phyloP scores from a whole-genome alignment of 805 yeast species.

The Metschnikowia gelsemii region DNA sequence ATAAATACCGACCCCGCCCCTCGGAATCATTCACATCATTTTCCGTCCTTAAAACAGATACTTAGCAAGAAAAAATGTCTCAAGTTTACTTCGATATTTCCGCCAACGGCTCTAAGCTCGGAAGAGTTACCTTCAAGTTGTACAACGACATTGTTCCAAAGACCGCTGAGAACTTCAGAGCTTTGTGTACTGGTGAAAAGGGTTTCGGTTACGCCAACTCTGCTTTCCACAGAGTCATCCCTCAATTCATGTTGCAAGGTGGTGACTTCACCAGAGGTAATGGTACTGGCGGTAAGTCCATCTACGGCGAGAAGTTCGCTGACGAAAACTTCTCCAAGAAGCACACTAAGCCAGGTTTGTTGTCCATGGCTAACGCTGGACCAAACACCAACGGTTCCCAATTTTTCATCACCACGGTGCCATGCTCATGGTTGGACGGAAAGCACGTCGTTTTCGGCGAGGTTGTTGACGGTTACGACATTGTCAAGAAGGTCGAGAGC shows the following conservation, averaged over 20 bases:
- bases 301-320: conserved; percentile 80
- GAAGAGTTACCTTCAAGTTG: conserved; percentile 83
- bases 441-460: conserved; percentile 96
- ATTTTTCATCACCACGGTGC: conserved; percentile 91
- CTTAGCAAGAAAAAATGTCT: conserved; percentile 42
- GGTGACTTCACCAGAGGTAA: conserved; percentile 73
- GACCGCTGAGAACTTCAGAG: conserved; percentile 95
- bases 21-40: neutral
- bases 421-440: conserved; percentile 88
- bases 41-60: too few relatives aligned
- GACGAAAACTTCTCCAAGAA: conserved; percentile 81
- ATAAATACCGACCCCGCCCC: conserved; percentile 10
- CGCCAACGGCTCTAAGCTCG: conserved; percentile 67
- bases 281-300: conserved; percentile 93
- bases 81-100: conserved; percentile 81
- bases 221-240: conserved; percentile 95
- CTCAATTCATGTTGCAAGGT: conserved; percentile 94
- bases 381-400: conserved; percentile 98
- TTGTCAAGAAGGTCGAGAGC: conserved; percentile 81
- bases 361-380: conserved; percentile 97
- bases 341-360: conserved; percentile 85
- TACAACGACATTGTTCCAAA: conserved; percentile 91
- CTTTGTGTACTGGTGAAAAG: conserved; percentile 90
- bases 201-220: conserved; percentile 88
- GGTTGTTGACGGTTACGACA: conserved; percentile 78